Percentiles rank a stretch among this genome's conserved stretches.
Evolutionary conservation across 139 green algal genomes (phyloP).

Genomic region (Chlamydomonas schloesseri): DNA sequence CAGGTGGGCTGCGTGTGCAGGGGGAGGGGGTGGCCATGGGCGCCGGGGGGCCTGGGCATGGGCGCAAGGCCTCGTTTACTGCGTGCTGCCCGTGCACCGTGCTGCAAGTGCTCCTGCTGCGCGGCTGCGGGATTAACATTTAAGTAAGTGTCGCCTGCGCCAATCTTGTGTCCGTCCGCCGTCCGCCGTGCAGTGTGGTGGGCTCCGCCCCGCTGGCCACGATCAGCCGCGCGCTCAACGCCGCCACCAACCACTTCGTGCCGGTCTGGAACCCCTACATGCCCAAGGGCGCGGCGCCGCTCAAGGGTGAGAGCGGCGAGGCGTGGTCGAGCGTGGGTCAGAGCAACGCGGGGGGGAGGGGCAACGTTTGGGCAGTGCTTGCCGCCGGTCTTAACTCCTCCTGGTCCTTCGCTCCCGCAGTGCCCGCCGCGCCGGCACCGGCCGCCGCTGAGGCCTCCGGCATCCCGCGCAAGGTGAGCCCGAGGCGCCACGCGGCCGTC

Average conservation of each 20-base stretch:
- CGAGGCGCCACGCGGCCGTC: no score
- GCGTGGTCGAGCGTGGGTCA: no score
- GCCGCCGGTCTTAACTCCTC: no score
- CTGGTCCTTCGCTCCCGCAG: slow-evolving; percentile 11
- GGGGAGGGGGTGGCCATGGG: slow-evolving; percentile 55
- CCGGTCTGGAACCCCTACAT: slow-evolving; percentile 97
- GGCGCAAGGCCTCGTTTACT: no score
- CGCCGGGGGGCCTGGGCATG: no score
- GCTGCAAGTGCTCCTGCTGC: no score
- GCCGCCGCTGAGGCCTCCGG: slow-evolving; percentile 1
- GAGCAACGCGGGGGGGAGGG: no score
- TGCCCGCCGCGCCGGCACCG: slow-evolving; percentile 21
- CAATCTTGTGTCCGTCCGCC: slow-evolving; percentile 17
- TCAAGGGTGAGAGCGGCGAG: slow-evolving; percentile 53
- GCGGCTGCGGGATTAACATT: no score
- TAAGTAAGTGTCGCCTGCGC: no score
- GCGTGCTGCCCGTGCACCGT: no score
- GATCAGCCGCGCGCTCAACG: slow-evolving; percentile 34
- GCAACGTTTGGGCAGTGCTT: no score
- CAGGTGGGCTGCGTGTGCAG: slow-evolving; percentile 70
- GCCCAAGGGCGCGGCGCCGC: slow-evolving; percentile 80
- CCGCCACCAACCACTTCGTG: slow-evolving; percentile 75
- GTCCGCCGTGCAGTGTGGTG: slow-evolving; percentile 68
- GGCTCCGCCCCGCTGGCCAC: slow-evolving; percentile 21
- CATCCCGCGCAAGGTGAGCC: slow-evolving; percentile 45